phyloP scores from a whole-genome alignment of 768 basidiomycete genomes.

The Boletus barrowsii region DNA sequence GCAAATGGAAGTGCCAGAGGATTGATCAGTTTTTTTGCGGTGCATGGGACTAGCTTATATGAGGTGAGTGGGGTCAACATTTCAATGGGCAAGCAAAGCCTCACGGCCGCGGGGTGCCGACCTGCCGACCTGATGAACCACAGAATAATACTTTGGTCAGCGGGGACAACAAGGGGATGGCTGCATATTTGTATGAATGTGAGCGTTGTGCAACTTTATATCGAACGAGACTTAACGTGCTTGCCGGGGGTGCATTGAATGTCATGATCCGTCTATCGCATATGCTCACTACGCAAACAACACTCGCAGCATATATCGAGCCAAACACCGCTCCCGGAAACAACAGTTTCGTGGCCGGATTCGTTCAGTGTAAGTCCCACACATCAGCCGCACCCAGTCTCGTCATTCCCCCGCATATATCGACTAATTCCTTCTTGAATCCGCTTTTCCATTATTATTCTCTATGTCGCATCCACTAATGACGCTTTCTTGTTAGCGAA shows the following conservation, averaged over 20 bases:
- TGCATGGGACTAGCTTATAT: slow-evolving; percentile 80
- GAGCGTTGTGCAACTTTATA: slow-evolving; percentile 11
- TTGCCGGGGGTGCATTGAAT: neutral
- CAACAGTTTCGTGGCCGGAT: slow-evolving; percentile 69
- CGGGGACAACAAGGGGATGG: slow-evolving; percentile 84
- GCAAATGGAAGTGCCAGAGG: slow-evolving; percentile 55
- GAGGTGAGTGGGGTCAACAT: slow-evolving; percentile 40
- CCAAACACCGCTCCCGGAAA: slow-evolving; percentile 67
- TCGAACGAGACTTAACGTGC: neutral
- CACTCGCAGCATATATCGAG: slow-evolving; percentile 52
- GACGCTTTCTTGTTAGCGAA: slow-evolving; percentile 46
- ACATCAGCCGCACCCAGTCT: neutral
- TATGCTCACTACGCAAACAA: neutral
- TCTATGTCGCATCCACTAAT: neutral
- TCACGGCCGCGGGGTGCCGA: neutral
- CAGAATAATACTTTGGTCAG: slow-evolving; percentile 84
- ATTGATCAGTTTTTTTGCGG: slow-evolving; percentile 71
- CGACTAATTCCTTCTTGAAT: neutral
- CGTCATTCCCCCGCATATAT: neutral
- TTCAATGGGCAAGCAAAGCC: neutral
- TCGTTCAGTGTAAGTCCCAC: slow-evolving; percentile 58
- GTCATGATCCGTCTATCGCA: no score
- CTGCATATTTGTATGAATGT: slow-evolving; percentile 77
- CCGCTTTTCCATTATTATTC: neutral
- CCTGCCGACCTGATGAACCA: neutral